Evolutionary conservation across 768 basidiomycete genomes (phyloP).

Genomic region (Mycena metata): DNA sequence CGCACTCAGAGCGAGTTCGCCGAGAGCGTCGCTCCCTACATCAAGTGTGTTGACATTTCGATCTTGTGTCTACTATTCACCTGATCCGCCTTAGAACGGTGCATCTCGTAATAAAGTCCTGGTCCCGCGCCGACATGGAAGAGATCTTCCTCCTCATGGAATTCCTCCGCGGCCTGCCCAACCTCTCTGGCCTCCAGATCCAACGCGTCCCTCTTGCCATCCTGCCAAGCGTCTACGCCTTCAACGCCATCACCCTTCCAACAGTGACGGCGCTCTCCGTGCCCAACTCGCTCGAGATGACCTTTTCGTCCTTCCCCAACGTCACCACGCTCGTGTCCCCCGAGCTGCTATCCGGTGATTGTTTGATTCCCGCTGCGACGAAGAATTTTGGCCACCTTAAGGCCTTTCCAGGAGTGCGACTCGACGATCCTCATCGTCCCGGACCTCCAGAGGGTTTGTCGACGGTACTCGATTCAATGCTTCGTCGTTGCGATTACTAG

Average conservation of each 20-base stretch:
- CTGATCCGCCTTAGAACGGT: neutral
- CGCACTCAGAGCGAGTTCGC: neutral
- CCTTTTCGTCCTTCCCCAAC: slow-evolving; percentile 15
- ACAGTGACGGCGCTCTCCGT: neutral
- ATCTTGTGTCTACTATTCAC: neutral
- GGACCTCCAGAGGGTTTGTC: neutral
- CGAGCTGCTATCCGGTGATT: neutral
- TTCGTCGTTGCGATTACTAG: too few species aligned
- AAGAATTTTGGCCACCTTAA: neutral
- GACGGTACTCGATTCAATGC: neutral
- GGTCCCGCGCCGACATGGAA: neutral
- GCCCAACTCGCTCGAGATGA: neutral
- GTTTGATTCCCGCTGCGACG: neutral
- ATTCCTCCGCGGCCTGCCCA: slow-evolving; percentile 1
- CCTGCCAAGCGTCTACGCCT: neutral
- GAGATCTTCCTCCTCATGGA: slow-evolving; percentile 1
- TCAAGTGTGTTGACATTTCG: neutral
- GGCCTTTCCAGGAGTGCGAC: neutral
- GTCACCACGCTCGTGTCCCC: slow-evolving; percentile 5
- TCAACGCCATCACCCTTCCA: neutral
- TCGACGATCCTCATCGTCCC: neutral
- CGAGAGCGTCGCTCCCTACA: neutral
- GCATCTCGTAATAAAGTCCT: neutral
- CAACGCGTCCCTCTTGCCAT: neutral
- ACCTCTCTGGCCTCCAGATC: slow-evolving; percentile 14